phyloP scores from a whole-genome alignment of 257 asterid genomes.

The Ballota nigra region DNA sequence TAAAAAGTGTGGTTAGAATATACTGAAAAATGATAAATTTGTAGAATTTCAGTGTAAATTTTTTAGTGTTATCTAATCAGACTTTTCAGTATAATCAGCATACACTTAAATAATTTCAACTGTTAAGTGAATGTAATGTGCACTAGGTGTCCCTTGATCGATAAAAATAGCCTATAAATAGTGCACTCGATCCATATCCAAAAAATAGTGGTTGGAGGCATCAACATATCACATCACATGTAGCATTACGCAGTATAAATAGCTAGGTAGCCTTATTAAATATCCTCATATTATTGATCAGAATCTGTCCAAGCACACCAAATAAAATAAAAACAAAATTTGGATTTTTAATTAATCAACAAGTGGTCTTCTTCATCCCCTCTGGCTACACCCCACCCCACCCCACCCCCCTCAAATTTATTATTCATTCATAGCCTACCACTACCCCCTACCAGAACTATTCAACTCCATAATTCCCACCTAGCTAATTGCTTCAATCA shows the following conservation, averaged over 20 bases:
- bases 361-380: conserved; percentile 27
- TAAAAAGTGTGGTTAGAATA: no score
- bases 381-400: neutral
- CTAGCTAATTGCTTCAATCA: no score
- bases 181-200: no score
- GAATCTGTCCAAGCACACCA: neutral
- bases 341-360: neutral
- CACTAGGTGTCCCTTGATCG: no score
- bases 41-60: no score
- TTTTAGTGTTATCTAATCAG: no score
- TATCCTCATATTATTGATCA: neutral
- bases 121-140: no score
- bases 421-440: neutral
- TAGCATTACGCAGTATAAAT: neutral
- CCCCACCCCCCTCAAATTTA: no score
- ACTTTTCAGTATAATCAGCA: no score
- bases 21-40: no score
- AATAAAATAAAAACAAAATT: neutral
- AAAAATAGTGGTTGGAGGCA: neutral
- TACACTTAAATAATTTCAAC: no score
- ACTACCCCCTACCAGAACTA: neutral
- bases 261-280: conserved; percentile 7
- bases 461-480: conserved; percentile 1
- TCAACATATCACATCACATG: neutral
- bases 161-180: no score